Evolutionary conservation across 352 stramenopile species (phyloP).

Genomic region (Phytophthora cryptogea): DNA sequence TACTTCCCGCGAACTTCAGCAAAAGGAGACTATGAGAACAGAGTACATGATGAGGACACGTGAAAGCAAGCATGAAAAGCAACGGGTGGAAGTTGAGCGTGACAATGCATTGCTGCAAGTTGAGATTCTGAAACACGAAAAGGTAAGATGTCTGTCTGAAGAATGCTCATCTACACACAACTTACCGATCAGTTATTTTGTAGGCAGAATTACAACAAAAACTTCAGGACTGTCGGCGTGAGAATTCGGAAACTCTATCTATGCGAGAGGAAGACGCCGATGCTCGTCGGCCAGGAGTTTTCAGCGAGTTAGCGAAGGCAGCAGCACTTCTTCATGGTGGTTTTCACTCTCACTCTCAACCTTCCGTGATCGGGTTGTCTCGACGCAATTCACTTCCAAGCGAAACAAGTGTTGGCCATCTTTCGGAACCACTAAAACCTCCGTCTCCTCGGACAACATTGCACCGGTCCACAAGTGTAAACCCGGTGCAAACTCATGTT

Average conservation of each 20-base stretch:
- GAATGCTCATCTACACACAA: neutral
- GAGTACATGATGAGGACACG: constrained; percentile 61
- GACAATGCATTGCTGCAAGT: constrained; percentile 56
- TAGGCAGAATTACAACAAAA: constrained; percentile 39
- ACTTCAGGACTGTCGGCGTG: constrained; percentile 45
- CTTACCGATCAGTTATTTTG: neutral
- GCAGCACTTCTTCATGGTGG: constrained; percentile 7
- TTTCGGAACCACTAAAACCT: neutral
- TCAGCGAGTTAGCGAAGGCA: constrained; percentile 38
- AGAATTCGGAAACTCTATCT: constrained; percentile 47
- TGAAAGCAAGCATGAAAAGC: constrained; percentile 52
- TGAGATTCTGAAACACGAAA: constrained; percentile 45
- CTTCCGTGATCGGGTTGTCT: neutral
- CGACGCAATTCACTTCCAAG: constrained; percentile 27
- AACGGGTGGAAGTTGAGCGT: constrained; percentile 56
- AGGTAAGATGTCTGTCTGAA: constrained; percentile 25
- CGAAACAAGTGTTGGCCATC: constrained; percentile 1
- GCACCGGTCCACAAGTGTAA: constrained; percentile 10
- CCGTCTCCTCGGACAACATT: neutral
- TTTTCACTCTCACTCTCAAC: neutral
- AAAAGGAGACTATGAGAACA: constrained; percentile 58
- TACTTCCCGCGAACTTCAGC: constrained; percentile 48
- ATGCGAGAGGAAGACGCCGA: constrained; percentile 82
- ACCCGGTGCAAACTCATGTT: constrained; percentile 4
- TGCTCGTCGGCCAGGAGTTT: constrained; percentile 49